Evolutionary conservation across 345 rosid species (phyloP), one percentile per base, ranked within the genome.

Genomic region (Pistacia atlantica): DNA sequence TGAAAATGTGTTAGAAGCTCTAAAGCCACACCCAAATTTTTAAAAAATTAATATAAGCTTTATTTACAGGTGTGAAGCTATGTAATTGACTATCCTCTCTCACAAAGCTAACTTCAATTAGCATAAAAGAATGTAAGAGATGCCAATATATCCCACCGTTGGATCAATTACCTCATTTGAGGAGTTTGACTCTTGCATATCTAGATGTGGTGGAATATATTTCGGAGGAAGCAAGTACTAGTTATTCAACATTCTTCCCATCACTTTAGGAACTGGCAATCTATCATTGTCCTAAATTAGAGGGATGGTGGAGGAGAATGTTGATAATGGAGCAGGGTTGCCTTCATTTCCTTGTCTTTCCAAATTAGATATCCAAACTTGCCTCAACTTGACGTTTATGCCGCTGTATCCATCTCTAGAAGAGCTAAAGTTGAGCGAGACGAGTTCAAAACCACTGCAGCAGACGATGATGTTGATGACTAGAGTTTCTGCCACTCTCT

Each of bases 181-280:
- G 17, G 48, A 33, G 8, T 18, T 14, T 71, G 8, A 14, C 0
- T 28, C 45, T 11, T 37, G 11, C 0, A 2, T 11, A 4, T 1
- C 1, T 33, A 46, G 4, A 31, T 31, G 2, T 1, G 0, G 0
- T 71, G 33, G 60, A 77, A 49, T 71, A 38, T 14, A 72, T 71
- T 42, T 42, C 46, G 7, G 46, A 42, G 1, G 8, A 42, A 16
- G 69, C 33, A 25, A 9, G 12, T 3, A 20, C 46, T 5, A 20
- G 8, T 56, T 56, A 31, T 10, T 54, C 57, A 20, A 42, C 14
- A 31, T 31, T 75, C 65, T 75, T 67, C 71, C 73, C 59, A 42
- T 75, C 73, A 17, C 13, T 75, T 5, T 56, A 67, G 25, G 31
- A 5, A 57, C 45, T 75, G 7, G 0, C 46, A 6, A 6, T 42